These are phyloP conservation scores for Hyaloscypha hepaticicola DNA, from an alignment of 495 filamentous ascomycete genomes.

Conservation along the genomic window DNA sequence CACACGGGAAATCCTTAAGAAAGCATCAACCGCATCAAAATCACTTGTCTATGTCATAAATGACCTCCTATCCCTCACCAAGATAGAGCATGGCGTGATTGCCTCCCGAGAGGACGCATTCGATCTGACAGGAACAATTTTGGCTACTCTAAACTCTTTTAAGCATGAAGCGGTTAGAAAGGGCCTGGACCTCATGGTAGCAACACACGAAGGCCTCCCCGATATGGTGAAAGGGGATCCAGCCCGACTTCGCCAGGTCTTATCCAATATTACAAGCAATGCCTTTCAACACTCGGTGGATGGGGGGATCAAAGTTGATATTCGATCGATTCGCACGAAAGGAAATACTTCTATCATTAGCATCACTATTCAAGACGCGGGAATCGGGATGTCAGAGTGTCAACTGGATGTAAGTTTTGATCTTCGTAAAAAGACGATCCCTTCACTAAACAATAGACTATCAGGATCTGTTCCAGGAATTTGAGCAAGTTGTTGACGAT, in stretches of 20 bases:
- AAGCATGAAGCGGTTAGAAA: conserved; percentile 73
- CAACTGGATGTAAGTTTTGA: conserved; percentile 57
- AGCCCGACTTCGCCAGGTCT: conserved; percentile 73
- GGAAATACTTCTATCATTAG: conserved; percentile 55
- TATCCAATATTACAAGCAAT: conserved; percentile 82
- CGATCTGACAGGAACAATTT: conserved; percentile 65
- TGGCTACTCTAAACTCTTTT: conserved; percentile 74
- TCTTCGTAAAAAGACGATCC: not conserved
- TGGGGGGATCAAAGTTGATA: conserved; percentile 71
- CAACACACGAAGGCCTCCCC: conserved; percentile 68
- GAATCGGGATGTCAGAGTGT: conserved; percentile 69
- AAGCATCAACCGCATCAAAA: conserved; percentile 89
- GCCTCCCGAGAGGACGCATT: conserved; percentile 81
- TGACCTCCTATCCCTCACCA: conserved; percentile 88
- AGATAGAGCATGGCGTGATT: conserved; percentile 76
- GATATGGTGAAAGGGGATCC: conserved; percentile 75
- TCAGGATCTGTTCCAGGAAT: conserved; percentile 66
- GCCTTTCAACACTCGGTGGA: conserved; percentile 74
- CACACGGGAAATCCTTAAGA: conserved; percentile 80
- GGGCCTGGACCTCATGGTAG: conserved; percentile 62
- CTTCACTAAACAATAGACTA: not conserved
- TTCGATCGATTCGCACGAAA: conserved; percentile 43
- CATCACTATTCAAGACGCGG: conserved; percentile 75
- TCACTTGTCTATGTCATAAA: conserved; percentile 95
- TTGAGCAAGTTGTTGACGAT: conserved; percentile 74